Percentiles rank a stretch among this genome's conserved stretches.
phyloP scores from a whole-genome alignment of 805 yeast species.

The Limtongia smithiae region DNA sequence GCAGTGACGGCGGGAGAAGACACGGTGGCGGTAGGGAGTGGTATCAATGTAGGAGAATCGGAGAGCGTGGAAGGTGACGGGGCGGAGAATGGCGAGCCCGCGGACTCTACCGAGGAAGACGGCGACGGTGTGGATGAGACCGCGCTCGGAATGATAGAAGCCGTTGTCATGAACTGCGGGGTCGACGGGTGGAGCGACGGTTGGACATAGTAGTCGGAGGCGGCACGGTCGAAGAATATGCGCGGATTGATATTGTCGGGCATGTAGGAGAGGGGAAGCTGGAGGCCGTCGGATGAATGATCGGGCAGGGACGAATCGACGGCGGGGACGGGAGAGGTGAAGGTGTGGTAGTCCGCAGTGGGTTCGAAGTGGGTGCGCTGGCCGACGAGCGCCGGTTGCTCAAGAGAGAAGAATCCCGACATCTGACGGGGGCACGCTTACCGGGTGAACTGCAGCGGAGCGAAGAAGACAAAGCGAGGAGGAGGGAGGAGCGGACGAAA shows the following conservation, averaged over 20 bases:
- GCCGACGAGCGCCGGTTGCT: no score
- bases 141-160: background rate
- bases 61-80: background rate
- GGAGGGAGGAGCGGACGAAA: background rate
- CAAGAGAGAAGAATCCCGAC: no score
- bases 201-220: slow-evolving; percentile 3
- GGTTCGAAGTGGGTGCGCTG: no score
- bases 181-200: background rate
- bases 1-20: background rate
- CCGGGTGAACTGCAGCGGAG: background rate
- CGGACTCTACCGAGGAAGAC: background rate
- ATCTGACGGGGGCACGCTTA: background rate
- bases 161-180: background rate
- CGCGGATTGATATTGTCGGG: background rate
- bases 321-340: no score
- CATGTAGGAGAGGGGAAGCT: background rate
- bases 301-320: no score
- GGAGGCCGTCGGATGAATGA: background rate
- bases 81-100: background rate
- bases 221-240: slow-evolving; percentile 5
- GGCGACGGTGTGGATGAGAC: background rate
- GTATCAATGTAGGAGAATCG: no score
- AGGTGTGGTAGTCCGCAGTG: no score
- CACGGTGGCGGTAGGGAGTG: background rate
- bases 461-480: background rate